phyloP scores from a whole-genome alignment of 2,329 filamentous ascomycete species.

The Diaporthe sp. region DNA sequence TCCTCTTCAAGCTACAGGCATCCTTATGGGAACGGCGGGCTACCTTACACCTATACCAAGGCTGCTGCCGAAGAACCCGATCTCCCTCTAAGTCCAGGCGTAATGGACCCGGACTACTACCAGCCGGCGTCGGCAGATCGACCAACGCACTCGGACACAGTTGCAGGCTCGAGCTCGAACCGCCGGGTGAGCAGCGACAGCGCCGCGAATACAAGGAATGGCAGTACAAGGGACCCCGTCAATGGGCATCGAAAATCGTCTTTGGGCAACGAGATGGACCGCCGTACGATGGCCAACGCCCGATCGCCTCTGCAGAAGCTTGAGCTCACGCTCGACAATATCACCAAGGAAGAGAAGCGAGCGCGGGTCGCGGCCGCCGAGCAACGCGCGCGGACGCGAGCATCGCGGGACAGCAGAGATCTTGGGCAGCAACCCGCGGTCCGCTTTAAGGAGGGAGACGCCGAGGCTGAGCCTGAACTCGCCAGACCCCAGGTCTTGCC shows the following conservation, averaged over 20 bases:
- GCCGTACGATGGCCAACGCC: constrained; percentile 79
- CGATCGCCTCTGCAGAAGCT: constrained; percentile 94
- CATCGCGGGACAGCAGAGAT: constrained; percentile 50
- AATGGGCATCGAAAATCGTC: constrained; percentile 55
- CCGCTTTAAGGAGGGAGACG: constrained; percentile 50
- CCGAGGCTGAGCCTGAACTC: constrained; percentile 46
- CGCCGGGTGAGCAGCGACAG: constrained; percentile 46
- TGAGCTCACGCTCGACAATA: constrained; percentile 89
- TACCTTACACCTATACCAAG: constrained; percentile 49
- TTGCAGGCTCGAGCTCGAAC: constrained; percentile 39
- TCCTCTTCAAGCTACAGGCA: constrained; percentile 71
- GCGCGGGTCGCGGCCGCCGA: constrained; percentile 89
- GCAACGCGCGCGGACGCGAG: constrained; percentile 75
- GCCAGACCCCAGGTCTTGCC: constrained; percentile 43
- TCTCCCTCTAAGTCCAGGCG: constrained; percentile 43
- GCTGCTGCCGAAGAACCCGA: constrained; percentile 47
- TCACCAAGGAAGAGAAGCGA: constrained; percentile 96
- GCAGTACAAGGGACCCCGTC: constrained; percentile 46
- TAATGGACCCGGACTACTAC: constrained; percentile 51
- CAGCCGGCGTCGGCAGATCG: constrained; percentile 46
- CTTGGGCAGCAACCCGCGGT: constrained; percentile 50
- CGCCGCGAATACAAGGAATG: constrained; percentile 44
- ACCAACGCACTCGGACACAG: constrained; percentile 34
- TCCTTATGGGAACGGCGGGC: constrained; percentile 58
- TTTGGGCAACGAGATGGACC: constrained; percentile 55